A percentile compares a stretch with the other conserved stretches of the same genome.
Evolutionary conservation across 768 basidiomycete genomes (phyloP).

Genomic region (Amanita rubescens): DNA sequence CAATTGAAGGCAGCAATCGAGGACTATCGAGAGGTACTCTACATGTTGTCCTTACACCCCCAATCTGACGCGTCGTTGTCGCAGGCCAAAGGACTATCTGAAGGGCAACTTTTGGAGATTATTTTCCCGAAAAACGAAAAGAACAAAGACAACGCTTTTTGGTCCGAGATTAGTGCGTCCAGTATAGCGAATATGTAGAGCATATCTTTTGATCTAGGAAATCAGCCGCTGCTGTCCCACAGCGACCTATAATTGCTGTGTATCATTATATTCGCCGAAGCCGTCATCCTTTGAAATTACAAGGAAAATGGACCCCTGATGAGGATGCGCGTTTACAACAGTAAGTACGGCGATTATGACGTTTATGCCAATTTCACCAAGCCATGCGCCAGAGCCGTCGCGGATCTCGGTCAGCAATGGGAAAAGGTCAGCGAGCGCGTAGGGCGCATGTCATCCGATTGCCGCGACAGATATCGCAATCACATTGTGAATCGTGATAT

Average conservation of each 20-base stretch:
- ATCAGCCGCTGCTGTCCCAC: slow-evolving; percentile 60
- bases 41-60: slow-evolving; percentile 19
- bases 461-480: slow-evolving; percentile 81
- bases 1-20: slow-evolving; percentile 61
- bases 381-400: slow-evolving; percentile 48
- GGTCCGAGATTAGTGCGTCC: slow-evolving; percentile 69
- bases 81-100: slow-evolving; percentile 44
- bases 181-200: background rate
- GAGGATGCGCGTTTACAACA: slow-evolving; percentile 60
- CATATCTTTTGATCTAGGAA: background rate
- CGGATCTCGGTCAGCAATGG: slow-evolving; percentile 70
- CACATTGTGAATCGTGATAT: slow-evolving; percentile 64
- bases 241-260: slow-evolving; percentile 75
- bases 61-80: background rate
- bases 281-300: slow-evolving; percentile 60
- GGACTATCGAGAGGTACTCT: slow-evolving; percentile 49
- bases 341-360: slow-evolving; percentile 33
- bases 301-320: slow-evolving; percentile 61
- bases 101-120: slow-evolving; percentile 50
- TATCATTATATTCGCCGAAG: slow-evolving; percentile 73
- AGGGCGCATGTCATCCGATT: slow-evolving; percentile 72
- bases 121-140: slow-evolving; percentile 65
- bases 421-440: slow-evolving; percentile 66
- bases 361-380: slow-evolving; percentile 1
- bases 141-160: slow-evolving; percentile 59